Conservation (phyloP, 768 basidiomycete genomes). For the Suillus ampliporus region DNA sequence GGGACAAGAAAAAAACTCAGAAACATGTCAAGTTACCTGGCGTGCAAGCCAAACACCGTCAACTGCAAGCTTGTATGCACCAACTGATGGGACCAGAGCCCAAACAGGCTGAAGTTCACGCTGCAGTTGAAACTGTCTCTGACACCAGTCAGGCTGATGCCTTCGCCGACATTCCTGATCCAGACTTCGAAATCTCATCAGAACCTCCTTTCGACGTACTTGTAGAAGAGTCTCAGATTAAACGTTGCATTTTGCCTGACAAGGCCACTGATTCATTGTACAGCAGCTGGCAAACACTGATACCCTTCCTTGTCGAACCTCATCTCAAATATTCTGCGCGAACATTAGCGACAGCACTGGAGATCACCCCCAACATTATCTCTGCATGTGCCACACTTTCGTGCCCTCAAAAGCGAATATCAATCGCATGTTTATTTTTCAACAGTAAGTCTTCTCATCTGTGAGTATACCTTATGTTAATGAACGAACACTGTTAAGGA, state of each 20-base stretch:
- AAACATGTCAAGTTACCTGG: slow-evolving; percentile 7
- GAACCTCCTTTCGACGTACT: neutral
- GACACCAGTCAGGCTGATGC: neutral
- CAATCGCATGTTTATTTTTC: slow-evolving; percentile 8
- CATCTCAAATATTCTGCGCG: slow-evolving; percentile 3
- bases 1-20: slow-evolving; percentile 20
- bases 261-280: slow-evolving; percentile 3
- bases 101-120: neutral
- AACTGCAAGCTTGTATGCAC: slow-evolving; percentile 1
- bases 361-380: neutral
- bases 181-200: neutral
- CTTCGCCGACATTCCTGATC: slow-evolving; percentile 3
- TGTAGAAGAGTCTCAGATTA: neutral
- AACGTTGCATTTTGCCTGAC: slow-evolving; percentile 6
- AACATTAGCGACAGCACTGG: slow-evolving; percentile 8
- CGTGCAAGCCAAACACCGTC: slow-evolving; percentile 1
- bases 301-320: neutral
- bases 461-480: no score
- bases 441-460: no score
- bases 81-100: slow-evolving; percentile 6
- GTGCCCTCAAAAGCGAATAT: neutral
- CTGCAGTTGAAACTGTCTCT: neutral
- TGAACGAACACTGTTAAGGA: slow-evolving; percentile 19
- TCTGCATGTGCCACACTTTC: slow-evolving; percentile 2
- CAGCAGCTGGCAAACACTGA: slow-evolving; percentile 11